Evolutionary conservation across 805 yeast genomes (phyloP).

Genomic region (Candida sakaeoensis): DNA sequence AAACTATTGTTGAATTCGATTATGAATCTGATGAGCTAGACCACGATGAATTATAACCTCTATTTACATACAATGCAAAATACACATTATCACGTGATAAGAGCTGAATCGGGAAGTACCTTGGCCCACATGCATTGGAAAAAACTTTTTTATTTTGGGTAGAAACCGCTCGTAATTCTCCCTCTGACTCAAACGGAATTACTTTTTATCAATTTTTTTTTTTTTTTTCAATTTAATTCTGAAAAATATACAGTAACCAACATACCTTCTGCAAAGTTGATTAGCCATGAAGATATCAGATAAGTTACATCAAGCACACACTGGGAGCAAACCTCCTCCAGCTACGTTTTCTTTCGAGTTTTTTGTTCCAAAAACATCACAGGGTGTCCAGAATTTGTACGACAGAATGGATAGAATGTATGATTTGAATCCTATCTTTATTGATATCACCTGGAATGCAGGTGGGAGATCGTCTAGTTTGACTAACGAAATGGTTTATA

Average conservation of each 20-base stretch:
- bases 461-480: slow-evolving; percentile 84
- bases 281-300: slow-evolving; percentile 37
- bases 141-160: neutral
- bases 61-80: neutral
- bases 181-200: slow-evolving; percentile 1
- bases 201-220: neutral
- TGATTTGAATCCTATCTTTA: slow-evolving; percentile 82
- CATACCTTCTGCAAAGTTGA: too few species aligned
- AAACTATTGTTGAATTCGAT: too few species aligned
- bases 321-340: slow-evolving; percentile 36
- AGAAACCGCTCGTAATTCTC: neutral
- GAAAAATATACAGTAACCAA: too few species aligned
- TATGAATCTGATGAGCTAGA: slow-evolving; percentile 1
- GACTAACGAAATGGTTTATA: slow-evolving; percentile 88
- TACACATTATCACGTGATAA: slow-evolving; percentile 3
- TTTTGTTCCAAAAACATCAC: slow-evolving; percentile 95
- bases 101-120: slow-evolving; percentile 1
- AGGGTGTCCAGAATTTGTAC: slow-evolving; percentile 93
- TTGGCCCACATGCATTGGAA: neutral
- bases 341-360: slow-evolving; percentile 93
- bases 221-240: neutral
- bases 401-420: slow-evolving; percentile 98
- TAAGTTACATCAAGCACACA: slow-evolving; percentile 41
- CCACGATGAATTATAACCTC: slow-evolving; percentile 11
- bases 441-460: slow-evolving; percentile 98